Evolutionary conservation across 2,329 filamentous ascomycete genomes (phyloP), one percentile per base, ranked within the genome.

Genomic region (Fusarium domesticum): DNA sequence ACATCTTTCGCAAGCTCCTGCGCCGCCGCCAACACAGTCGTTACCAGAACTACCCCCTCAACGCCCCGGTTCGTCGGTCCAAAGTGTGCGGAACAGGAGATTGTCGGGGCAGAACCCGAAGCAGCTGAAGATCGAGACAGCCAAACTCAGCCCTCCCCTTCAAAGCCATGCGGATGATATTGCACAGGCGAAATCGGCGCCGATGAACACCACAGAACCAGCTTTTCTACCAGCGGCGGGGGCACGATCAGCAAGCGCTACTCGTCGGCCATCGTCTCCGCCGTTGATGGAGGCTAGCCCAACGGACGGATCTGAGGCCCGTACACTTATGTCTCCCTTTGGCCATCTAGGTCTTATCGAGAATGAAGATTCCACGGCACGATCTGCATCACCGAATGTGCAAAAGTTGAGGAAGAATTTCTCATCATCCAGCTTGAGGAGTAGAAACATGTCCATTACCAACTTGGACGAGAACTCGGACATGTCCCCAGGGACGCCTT

Each of bases 41-140:
- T 59, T 74, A 30, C 73, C 72, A 2, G 70, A 74, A 39, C 58
- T 74, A 4, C 76, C 74, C 2, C 23, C 23, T 8, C 60, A 57
- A 20, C 58, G 61, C 14, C 50, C 59, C 4, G 42, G 57, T 4
- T 61, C 65, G 2, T 63, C 72, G 3, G 61, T 65, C 0, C 68
- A 68, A 55, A 75, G 82, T 32, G 87, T 95, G 39, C 80, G 88
- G 41, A 88, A 78, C 56, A 80, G 91, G 48, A 80, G 91, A 50
- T 70, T 95, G 23, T 96, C 91, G 4, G 87, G 86, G 6, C 84
- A 89, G 57, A 89, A 88, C 57, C 72, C 80, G 12, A 91, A 87
- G 63, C 87, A 91, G 59, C 73, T 97, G 39, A 95, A 90, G 69
- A 96, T 97, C 43, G 89, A 96, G 65, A 96, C 90, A 0, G 54